Evolutionary conservation across 768 basidiomycete genomes (phyloP).

Genomic region (Lepiota brunneoincarnata): DNA sequence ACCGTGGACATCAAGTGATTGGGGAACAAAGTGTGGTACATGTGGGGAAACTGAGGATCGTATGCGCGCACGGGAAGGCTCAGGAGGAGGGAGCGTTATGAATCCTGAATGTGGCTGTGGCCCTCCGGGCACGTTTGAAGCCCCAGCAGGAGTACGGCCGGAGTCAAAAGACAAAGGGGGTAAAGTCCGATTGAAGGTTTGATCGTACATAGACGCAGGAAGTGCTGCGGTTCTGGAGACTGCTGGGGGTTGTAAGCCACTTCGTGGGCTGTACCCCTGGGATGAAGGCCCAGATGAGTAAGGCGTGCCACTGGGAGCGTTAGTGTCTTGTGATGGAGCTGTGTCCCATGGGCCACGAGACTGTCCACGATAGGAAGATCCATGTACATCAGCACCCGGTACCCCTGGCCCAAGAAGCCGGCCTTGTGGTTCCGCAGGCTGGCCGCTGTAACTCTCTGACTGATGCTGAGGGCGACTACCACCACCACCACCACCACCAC

Average conservation of each 20-base stretch:
- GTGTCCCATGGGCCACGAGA: slow-evolving; percentile 6
- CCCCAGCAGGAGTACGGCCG: neutral
- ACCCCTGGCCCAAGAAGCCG: slow-evolving; percentile 56
- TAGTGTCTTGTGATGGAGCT: slow-evolving; percentile 3
- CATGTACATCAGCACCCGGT: slow-evolving; percentile 34
- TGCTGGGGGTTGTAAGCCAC: slow-evolving; percentile 1
- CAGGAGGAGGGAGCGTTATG: slow-evolving; percentile 27
- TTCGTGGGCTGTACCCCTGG: slow-evolving; percentile 11
- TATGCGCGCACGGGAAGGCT: slow-evolving; percentile 18
- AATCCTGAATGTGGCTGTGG: slow-evolving; percentile 5
- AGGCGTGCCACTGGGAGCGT: slow-evolving; percentile 14
- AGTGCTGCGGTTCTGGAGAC: slow-evolving; percentile 4
- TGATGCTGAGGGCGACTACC: slow-evolving; percentile 17
- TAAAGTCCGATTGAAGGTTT: slow-evolving; percentile 11
- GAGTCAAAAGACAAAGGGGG: slow-evolving; percentile 11
- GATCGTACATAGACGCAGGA: slow-evolving; percentile 4
- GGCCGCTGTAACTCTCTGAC: slow-evolving; percentile 25
- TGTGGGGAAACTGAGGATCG: slow-evolving; percentile 20
- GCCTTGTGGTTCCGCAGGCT: slow-evolving; percentile 30
- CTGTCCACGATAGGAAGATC: slow-evolving; percentile 9
- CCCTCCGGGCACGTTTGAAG: slow-evolving; percentile 3
- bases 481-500: slow-evolving; percentile 13
- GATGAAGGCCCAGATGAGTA: slow-evolving; percentile 14
- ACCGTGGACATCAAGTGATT: slow-evolving; percentile 27
- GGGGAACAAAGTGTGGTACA: slow-evolving; percentile 29